Conservation (phyloP, 305 asterid species). For the Fraxinus sp. region DNA sequence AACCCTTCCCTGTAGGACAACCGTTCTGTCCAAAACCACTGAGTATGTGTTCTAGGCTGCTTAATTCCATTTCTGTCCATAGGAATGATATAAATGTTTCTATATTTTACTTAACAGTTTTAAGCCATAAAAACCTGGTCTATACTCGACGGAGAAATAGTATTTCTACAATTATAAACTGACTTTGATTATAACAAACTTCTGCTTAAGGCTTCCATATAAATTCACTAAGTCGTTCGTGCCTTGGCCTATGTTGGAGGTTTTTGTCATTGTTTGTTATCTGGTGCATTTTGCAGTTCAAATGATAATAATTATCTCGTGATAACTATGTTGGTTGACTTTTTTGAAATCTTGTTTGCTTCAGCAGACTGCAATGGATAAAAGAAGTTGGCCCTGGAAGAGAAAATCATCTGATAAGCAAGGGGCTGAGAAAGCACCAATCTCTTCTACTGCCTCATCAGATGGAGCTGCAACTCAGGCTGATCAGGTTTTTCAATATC, state of each 20-base stretch:
- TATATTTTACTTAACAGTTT: background rate
- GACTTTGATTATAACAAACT: background rate
- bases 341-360: conserved; percentile 5
- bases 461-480: conserved; percentile 42
- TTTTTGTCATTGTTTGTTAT: conserved; percentile 4
- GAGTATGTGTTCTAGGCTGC: background rate
- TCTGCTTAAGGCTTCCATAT: background rate
- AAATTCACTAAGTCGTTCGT: conserved; percentile 7
- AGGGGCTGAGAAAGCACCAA: conserved; percentile 47
- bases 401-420: conserved; percentile 85
- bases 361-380: conserved; percentile 63
- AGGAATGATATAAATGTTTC: background rate
- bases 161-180: background rate
- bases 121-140: conserved; percentile 1
- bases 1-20: background rate
- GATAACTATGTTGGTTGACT: background rate
- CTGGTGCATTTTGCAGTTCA: background rate
- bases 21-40: background rate
- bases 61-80: background rate
- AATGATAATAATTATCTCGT: conserved; percentile 2
- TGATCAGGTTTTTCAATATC: conserved; percentile 57
- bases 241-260: conserved; percentile 10
- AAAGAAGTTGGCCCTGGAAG: conserved; percentile 98
- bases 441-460: conserved; percentile 42
- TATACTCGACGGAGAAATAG: background rate